phyloP scores from a whole-genome alignment of 192 early-diverging fungal species.

The Phycomyces blakesleeanus region DNA sequence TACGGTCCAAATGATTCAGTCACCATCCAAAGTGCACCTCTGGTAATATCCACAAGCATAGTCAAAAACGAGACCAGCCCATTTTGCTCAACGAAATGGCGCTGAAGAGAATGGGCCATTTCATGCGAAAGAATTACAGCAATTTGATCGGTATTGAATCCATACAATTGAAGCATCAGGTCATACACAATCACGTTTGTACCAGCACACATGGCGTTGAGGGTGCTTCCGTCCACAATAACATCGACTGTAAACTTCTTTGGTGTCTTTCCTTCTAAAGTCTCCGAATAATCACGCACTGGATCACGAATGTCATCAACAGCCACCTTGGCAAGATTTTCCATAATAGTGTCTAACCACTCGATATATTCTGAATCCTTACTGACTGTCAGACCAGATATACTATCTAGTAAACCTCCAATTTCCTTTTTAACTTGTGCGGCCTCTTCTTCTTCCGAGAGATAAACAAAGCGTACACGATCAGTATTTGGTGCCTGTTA shows the following conservation, averaged over 20 bases:
- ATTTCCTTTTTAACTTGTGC: slow-evolving; percentile 29
- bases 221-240: slow-evolving; percentile 20
- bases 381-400: slow-evolving; percentile 11
- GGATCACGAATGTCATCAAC: slow-evolving; percentile 25
- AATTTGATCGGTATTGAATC: slow-evolving; percentile 39
- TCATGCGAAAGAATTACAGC: slow-evolving; percentile 49
- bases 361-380: slow-evolving; percentile 13
- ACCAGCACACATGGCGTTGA: slow-evolving; percentile 32
- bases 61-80: slow-evolving; percentile 42
- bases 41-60: slow-evolving; percentile 40
- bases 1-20: slow-evolving; percentile 29
- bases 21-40: slow-evolving; percentile 31
- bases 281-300: slow-evolving; percentile 12
- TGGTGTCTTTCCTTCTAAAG: neutral
- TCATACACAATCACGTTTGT: slow-evolving; percentile 26
- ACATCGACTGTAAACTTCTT: slow-evolving; percentile 18
- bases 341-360: slow-evolving; percentile 22
- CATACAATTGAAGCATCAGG: slow-evolving; percentile 23
- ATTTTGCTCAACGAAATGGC: slow-evolving; percentile 48
- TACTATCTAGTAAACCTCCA: slow-evolving; percentile 8
- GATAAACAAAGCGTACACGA: slow-evolving; percentile 41
- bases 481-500: slow-evolving; percentile 45
- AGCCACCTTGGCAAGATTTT: slow-evolving; percentile 20
- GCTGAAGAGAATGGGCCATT: slow-evolving; percentile 45
- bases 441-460: slow-evolving; percentile 43